Evolutionary conservation across 371 early-diverging fungal species (phyloP).

Genomic region (Mortierella sp.): DNA sequence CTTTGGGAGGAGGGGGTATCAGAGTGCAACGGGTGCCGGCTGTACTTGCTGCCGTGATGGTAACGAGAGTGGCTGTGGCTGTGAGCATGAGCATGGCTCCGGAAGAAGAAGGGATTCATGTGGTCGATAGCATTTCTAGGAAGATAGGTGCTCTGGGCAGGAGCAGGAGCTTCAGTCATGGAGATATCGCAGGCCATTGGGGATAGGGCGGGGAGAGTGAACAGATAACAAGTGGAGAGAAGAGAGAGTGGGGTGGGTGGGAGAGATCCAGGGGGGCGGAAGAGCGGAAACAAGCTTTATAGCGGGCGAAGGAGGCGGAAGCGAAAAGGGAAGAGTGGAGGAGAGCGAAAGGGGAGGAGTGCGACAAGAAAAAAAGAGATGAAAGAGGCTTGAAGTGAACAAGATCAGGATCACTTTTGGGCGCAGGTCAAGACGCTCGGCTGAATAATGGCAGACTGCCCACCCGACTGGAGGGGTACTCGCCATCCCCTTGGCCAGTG

Average conservation of each 20-base stretch:
- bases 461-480: no score
- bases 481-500: no score
- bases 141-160: constrained; percentile 20
- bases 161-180: constrained; percentile 29
- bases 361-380: background rate
- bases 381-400: background rate
- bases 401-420: background rate
- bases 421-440: background rate
- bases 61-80: constrained; percentile 6
- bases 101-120: constrained; percentile 50
- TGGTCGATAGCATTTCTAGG: constrained; percentile 45
- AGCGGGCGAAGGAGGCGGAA: background rate
- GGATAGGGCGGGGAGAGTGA: background rate
- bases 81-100: constrained; percentile 20
- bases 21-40: background rate
- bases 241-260: background rate
- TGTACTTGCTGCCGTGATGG: constrained; percentile 1
- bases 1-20: background rate
- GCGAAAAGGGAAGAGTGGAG: constrained; percentile 1
- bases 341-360: background rate
- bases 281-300: background rate
- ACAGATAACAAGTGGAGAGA: background rate
- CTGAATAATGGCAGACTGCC: no score
- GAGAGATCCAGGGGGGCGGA: background rate
- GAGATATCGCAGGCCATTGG: constrained; percentile 42